phyloP scores from a whole-genome alignment of 2,329 filamentous ascomycete genomes.

The Trichoderma oligosporum region DNA sequence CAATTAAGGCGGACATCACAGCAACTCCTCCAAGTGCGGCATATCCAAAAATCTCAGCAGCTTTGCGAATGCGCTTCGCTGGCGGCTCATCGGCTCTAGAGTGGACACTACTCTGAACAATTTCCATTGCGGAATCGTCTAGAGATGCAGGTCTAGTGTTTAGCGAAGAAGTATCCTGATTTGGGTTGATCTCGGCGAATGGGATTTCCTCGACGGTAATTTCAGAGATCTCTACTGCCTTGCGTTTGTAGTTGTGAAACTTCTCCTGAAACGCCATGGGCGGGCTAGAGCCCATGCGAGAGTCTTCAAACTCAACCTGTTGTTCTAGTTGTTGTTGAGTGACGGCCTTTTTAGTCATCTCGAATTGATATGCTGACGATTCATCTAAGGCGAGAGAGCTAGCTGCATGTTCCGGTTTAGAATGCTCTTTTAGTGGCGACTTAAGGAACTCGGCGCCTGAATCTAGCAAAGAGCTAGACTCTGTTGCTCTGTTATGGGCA shows the following conservation, averaged over 20 bases:
- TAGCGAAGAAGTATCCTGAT: not conserved
- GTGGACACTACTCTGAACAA: not conserved
- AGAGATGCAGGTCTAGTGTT: not conserved
- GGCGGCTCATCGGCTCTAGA: conserved; percentile 20
- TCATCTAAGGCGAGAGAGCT: conserved; percentile 25
- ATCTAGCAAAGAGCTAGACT: conserved; percentile 24
- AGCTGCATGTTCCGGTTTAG: not conserved
- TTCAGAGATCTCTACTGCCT: conserved; percentile 29
- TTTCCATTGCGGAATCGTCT: not conserved
- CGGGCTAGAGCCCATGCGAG: not conserved
- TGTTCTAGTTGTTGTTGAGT: not conserved
- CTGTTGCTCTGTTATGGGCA: conserved; percentile 6
- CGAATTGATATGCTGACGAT: conserved; percentile 31
- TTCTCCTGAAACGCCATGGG: not conserved
- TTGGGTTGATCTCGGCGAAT: not conserved
- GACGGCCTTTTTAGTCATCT: conserved; percentile 28
- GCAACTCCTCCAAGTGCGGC: conserved; percentile 38
- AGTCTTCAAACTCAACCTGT: not conserved
- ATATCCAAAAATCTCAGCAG: conserved; percentile 36
- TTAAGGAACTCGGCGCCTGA: conserved; percentile 35
- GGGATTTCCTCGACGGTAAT: conserved; percentile 15
- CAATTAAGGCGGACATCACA: conserved; percentile 40
- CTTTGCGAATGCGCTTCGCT: conserved; percentile 33
- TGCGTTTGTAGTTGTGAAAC: conserved; percentile 26
- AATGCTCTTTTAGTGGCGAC: conserved; percentile 20